Conservation (phyloP, 352 stramenopile species). For the Phytophthora pini region DNA sequence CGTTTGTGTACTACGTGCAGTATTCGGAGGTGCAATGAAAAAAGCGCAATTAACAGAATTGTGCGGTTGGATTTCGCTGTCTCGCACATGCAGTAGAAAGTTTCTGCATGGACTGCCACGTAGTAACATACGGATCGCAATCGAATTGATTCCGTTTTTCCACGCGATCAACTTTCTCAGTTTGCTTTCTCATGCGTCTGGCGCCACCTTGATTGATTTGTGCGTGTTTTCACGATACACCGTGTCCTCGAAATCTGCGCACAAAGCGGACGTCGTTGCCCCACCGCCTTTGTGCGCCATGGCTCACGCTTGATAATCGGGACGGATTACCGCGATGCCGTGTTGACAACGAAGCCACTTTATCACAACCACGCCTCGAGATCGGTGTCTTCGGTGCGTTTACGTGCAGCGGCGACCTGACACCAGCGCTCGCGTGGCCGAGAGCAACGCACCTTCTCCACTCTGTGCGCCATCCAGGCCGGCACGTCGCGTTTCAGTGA, state of each 20-base stretch:
- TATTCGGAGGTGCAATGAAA: too few relatives aligned
- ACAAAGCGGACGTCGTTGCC: not conserved
- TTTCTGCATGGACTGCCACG: too few relatives aligned
- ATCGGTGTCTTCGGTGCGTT: constrained; percentile 6
- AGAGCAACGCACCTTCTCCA: constrained; percentile 20
- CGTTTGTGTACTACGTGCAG: too few relatives aligned
- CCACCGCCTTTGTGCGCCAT: not conserved
- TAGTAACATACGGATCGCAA: not conserved
- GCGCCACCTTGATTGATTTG: not conserved
- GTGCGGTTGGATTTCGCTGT: too few relatives aligned
- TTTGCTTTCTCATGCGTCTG: not conserved
- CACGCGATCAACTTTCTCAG: not conserved
- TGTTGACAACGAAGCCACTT: not conserved
- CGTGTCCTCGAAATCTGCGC: not conserved
- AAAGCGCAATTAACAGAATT: too few relatives aligned
- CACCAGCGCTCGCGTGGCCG: constrained; percentile 18
- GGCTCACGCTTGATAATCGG: not conserved
- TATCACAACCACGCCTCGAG: constrained; percentile 16
- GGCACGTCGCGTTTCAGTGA: constrained; percentile 20
- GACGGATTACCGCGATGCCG: not conserved
- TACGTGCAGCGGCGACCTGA: constrained; percentile 16
- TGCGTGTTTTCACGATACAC: not conserved
- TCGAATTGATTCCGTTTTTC: not conserved
- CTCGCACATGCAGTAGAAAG: too few relatives aligned
- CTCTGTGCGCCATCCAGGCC: constrained; percentile 13